phyloP scores from a whole-genome alignment of 2,329 filamentous ascomycete genomes.

The Phyllosticta paracitricarpa region DNA sequence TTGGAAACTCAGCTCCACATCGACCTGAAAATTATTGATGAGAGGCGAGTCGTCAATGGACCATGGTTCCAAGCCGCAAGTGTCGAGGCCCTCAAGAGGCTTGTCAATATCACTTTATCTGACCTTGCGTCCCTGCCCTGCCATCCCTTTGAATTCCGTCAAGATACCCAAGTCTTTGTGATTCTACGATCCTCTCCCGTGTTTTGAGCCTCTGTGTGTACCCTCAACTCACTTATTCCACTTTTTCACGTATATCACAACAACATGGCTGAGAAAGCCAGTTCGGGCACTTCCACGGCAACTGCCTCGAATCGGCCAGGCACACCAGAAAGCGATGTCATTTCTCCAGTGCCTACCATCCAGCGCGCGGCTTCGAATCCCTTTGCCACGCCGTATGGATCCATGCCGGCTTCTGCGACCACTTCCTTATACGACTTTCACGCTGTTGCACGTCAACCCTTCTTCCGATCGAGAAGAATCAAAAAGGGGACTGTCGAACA shows the following conservation, averaged over 20 bases:
- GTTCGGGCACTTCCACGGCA: conserved; percentile 16
- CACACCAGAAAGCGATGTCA: conserved; percentile 30
- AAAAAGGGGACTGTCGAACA: conserved; percentile 64
- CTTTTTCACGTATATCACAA: not conserved
- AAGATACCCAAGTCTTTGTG: not conserved
- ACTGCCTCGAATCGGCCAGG: conserved; percentile 27
- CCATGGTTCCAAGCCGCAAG: not conserved
- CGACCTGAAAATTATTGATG: not conserved
- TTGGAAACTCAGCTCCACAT: not conserved
- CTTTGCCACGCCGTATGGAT: conserved; percentile 33
- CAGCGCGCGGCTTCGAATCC: conserved; percentile 14
- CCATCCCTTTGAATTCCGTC: not conserved
- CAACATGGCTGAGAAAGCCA: not conserved
- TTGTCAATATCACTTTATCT: not conserved
- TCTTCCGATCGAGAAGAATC: conserved; percentile 65
- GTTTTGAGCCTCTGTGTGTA: not conserved
- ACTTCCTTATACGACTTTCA: conserved; percentile 24
- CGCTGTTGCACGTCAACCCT: conserved; percentile 27
- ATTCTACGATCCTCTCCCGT: not conserved
- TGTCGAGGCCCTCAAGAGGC: not conserved
- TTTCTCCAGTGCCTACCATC: conserved; percentile 16
- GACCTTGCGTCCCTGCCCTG: not conserved
- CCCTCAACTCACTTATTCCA: not conserved
- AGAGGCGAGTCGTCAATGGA: not conserved
- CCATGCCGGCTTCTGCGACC: conserved; percentile 33